A percentile compares a stretch with the other conserved stretches of the same genome.
phyloP scores from a whole-genome alignment of 202 grass and related monocot species.

The Elaeis oleifera region DNA sequence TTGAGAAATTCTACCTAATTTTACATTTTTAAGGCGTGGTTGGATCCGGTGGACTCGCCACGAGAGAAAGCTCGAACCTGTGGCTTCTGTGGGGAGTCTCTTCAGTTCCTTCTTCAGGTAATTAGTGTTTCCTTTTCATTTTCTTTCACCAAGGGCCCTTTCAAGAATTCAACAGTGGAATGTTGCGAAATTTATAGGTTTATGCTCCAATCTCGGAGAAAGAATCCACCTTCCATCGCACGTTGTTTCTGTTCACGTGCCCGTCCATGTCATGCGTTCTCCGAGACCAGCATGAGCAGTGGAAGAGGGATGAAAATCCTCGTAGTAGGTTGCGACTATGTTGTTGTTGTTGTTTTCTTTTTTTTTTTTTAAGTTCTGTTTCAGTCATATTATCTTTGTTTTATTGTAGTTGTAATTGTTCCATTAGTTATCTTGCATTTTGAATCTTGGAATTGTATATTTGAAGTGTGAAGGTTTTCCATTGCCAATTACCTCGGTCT shows the following conservation, averaged over 20 bases:
- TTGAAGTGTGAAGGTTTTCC: slow-evolving; percentile 74
- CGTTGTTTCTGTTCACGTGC: slow-evolving; percentile 76
- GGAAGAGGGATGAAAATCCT: slow-evolving; percentile 51
- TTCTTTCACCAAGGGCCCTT: background rate
- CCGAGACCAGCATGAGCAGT: slow-evolving; percentile 83
- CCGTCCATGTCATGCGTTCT: slow-evolving; percentile 70
- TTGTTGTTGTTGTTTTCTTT: background rate
- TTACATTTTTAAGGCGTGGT: slow-evolving; percentile 44
- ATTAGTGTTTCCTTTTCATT: background rate
- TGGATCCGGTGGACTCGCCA: slow-evolving; percentile 66
- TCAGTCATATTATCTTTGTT: slow-evolving; percentile 3
- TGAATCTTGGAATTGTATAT: slow-evolving; percentile 15
- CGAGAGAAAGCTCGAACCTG: slow-evolving; percentile 34
- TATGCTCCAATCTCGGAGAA: slow-evolving; percentile 51
- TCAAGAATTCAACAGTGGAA: background rate
- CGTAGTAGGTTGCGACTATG: slow-evolving; percentile 46
- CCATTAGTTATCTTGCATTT: slow-evolving; percentile 12
- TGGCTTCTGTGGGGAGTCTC: slow-evolving; percentile 64
- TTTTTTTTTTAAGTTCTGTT: background rate
- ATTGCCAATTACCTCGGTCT: slow-evolving; percentile 58
- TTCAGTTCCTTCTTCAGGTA: slow-evolving; percentile 79
- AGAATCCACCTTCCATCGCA: slow-evolving; percentile 57
- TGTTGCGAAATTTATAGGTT: slow-evolving; percentile 29
- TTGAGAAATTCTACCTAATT: slow-evolving; percentile 6
- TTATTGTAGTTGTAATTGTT: background rate